A percentile compares a stretch with the other conserved stretches of the same genome.
Evolutionary conservation across 441 rosid genomes (phyloP).

Genomic region (Geranium incanum): DNA sequence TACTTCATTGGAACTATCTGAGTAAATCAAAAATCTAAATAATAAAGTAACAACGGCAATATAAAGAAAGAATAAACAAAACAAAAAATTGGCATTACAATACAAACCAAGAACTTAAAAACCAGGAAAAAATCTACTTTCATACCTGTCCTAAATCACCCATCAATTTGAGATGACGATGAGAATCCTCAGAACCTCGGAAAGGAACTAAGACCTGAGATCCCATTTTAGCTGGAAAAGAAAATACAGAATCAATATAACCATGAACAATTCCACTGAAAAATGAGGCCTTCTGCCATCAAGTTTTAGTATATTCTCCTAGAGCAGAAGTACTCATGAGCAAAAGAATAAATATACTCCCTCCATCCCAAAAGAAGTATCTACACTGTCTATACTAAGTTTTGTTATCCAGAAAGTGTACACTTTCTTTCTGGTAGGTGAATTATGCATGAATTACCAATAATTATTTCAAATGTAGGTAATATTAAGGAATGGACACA

Average conservation of each 20-base stretch:
- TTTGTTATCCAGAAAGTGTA: too few species aligned
- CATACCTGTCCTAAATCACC: conserved; percentile 97
- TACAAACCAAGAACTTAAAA: not conserved
- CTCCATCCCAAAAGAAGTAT: too few species aligned
- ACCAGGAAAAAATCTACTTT: conserved; percentile 1
- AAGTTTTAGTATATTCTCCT: not conserved
- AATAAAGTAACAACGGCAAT: not conserved
- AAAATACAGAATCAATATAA: conserved; percentile 8
- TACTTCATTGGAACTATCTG: conserved; percentile 95
- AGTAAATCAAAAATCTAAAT: conserved; percentile 13
- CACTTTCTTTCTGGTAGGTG: too few species aligned
- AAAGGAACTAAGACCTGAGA: conserved; percentile 97
- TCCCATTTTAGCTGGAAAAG: conserved; percentile 82
- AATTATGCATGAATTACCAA: too few species aligned
- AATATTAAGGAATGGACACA: not conserved
- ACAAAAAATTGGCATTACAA: not conserved
- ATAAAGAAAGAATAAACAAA: not conserved
- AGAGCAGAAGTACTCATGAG: too few species aligned
- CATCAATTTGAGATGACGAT: conserved; percentile 96
- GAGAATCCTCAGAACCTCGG: conserved; percentile 85
- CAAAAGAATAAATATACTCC: too few species aligned
- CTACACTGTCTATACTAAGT: too few species aligned
- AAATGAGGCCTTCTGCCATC: not conserved
- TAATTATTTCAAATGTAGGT: too few species aligned
- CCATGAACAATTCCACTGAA: not conserved